phyloP scores from a whole-genome alignment of 176 grass and related monocot genomes.

The Lolium perenne region DNA sequence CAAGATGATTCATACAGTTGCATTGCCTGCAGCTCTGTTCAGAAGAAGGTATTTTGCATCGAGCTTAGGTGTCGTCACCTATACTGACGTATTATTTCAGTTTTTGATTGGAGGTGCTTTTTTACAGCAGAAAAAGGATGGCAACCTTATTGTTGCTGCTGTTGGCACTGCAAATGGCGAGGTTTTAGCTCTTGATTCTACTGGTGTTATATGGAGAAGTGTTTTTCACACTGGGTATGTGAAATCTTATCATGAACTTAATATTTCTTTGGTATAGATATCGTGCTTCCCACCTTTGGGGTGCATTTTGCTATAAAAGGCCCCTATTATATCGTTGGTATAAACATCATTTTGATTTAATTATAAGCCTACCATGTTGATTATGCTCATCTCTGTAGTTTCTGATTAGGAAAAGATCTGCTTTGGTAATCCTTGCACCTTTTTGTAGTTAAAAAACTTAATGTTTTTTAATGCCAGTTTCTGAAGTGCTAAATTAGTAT shows the following conservation, averaged over 20 bases:
- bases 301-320: background rate
- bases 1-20: slow-evolving; percentile 45
- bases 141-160: slow-evolving; percentile 43
- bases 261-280: background rate
- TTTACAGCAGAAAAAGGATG: slow-evolving; percentile 48
- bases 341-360: background rate
- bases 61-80: background rate
- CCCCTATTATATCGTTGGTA: background rate
- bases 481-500: background rate
- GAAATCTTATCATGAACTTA: slow-evolving; percentile 2
- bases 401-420: slow-evolving; percentile 7
- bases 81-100: background rate
- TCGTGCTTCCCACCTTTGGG: background rate
- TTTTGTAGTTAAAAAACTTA: background rate
- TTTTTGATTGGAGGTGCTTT: slow-evolving; percentile 42
- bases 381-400: background rate
- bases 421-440: background rate
- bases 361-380: background rate
- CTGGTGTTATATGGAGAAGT: slow-evolving; percentile 45
- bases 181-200: slow-evolving; percentile 51
- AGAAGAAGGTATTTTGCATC: slow-evolving; percentile 50
- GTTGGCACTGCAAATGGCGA: slow-evolving; percentile 54
- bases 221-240: slow-evolving; percentile 51
- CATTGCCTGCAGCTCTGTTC: slow-evolving; percentile 47
- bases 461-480: background rate